Evolutionary conservation across 331 rosid genomes (phyloP).

Genomic region (Arachis monticola): DNA sequence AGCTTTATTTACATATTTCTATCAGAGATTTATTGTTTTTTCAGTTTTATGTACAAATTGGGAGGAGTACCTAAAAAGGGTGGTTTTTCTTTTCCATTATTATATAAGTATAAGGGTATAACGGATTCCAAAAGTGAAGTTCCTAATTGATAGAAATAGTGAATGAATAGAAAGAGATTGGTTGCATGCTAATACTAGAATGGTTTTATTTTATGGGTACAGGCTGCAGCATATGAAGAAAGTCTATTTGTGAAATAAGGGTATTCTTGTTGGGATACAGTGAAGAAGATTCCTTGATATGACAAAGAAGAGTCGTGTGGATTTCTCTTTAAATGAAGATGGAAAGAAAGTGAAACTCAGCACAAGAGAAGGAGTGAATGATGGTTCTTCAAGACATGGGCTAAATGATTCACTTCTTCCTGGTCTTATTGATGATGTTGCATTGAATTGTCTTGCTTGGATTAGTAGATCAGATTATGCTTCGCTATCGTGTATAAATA

Average conservation of each 20-base stretch:
- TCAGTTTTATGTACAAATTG: conserved; percentile 36
- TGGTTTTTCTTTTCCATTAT: conserved; percentile 21
- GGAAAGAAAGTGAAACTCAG: conserved; percentile 52
- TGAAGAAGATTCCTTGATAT: conserved; percentile 53
- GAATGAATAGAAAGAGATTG: conserved; percentile 46
- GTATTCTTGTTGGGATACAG: conserved; percentile 47
- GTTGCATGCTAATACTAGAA: conserved; percentile 51
- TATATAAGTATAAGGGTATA: conserved; percentile 28
- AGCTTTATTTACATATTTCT: conserved; percentile 19
- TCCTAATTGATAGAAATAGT: conserved; percentile 40
- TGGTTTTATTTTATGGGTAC: conserved; percentile 44
- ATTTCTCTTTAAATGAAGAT: conserved; percentile 50
- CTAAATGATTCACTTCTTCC: conserved; percentile 85
- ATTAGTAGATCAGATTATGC: conserved; percentile 71
- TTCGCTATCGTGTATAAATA: conserved; percentile 66
- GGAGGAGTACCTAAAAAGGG: conserved; percentile 33
- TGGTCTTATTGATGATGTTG: conserved; percentile 85
- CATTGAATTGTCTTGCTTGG: conserved; percentile 81
- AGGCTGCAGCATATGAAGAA: conserved; percentile 27
- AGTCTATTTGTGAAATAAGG: conserved; percentile 23
- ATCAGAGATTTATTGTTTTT: conserved; percentile 40
- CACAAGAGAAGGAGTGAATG: conserved; percentile 58
- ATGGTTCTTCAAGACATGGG: conserved; percentile 58
- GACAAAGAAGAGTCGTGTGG: conserved; percentile 50
- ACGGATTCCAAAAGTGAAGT: conserved; percentile 29